These are phyloP conservation scores for Pythium rhizo-oryzae DNA, from an alignment of 352 stramenopile species.

Conservation along the genomic window DNA sequence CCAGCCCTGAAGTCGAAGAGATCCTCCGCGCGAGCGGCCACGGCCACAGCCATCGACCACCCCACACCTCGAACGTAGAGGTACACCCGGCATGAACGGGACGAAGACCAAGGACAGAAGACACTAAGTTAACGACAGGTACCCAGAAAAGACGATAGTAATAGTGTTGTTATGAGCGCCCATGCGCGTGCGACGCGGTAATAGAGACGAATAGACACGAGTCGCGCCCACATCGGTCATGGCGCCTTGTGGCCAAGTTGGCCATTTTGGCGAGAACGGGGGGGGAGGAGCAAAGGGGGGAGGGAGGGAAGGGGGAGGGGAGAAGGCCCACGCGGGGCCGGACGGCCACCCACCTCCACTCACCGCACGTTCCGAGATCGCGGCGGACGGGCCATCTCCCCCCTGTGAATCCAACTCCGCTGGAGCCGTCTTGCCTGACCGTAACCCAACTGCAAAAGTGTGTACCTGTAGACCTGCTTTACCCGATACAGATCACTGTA, in stretches of 20 bases:
- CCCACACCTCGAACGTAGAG: constrained; percentile 12
- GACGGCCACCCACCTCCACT: constrained; percentile 2
- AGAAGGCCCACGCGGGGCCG: not conserved
- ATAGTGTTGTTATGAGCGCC: not conserved
- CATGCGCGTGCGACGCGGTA: not conserved
- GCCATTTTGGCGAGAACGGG: too few relatives aligned
- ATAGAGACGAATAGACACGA: not conserved
- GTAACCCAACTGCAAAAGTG: constrained; percentile 6
- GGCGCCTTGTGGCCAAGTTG: too few relatives aligned
- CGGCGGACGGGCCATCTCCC: constrained; percentile 15
- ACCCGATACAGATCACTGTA: not conserved
- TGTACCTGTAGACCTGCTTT: constrained; percentile 4
- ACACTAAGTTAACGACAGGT: not conserved
- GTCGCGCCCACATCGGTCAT: not conserved
- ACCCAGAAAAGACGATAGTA: constrained; percentile 2
- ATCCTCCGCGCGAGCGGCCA: constrained; percentile 18
- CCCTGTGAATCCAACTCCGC: not conserved
- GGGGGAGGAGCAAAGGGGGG: not conserved
- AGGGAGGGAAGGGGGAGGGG: not conserved
- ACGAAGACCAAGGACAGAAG: not conserved
- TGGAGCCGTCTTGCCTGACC: too few relatives aligned
- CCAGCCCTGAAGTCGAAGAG: constrained; percentile 26
- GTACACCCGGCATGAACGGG: constrained; percentile 11
- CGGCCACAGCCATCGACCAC: not conserved
- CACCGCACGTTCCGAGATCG: not conserved